Evolutionary conservation across 2,329 filamentous ascomycete species (phyloP).

Genomic region (Neophaeococcomyces mojaviensis): DNA sequence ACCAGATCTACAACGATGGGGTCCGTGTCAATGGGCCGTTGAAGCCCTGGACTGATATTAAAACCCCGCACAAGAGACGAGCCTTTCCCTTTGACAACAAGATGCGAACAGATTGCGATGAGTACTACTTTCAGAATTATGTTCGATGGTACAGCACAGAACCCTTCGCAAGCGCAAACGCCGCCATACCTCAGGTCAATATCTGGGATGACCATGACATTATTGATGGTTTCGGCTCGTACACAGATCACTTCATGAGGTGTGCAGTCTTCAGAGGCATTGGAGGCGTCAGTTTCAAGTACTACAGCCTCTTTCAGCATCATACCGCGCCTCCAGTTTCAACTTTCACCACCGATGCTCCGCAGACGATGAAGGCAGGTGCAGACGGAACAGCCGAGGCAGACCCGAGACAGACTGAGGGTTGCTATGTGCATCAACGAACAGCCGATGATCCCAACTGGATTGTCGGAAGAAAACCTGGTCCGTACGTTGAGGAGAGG

Average conservation of each 20-base stretch:
- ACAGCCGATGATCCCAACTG: conserved; percentile 61
- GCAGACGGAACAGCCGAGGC: conserved; percentile 44
- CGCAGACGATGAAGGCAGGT: conserved; percentile 43
- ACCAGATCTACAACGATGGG: conserved; percentile 72
- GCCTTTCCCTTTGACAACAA: conserved; percentile 58
- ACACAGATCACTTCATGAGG: conserved; percentile 60
- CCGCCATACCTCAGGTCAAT: conserved; percentile 57
- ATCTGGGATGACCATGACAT: conserved; percentile 62
- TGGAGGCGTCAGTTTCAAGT: conserved; percentile 51
- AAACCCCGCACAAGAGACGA: conserved; percentile 53
- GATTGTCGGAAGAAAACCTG: conserved; percentile 68
- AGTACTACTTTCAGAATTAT: conserved; percentile 57
- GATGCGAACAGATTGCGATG: conserved; percentile 52
- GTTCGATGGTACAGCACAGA: conserved; percentile 61
- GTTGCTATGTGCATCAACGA: conserved; percentile 62
- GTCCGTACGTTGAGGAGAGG: conserved; percentile 56
- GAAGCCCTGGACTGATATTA: conserved; percentile 55
- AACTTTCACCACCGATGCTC: conserved; percentile 73
- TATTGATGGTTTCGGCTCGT: conserved; percentile 60
- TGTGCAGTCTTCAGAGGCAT: conserved; percentile 59
- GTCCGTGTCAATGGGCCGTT: conserved; percentile 80
- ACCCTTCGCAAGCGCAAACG: conserved; percentile 53
- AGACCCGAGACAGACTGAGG: conserved; percentile 64
- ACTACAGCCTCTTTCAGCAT: conserved; percentile 62
- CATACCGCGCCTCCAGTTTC: conserved; percentile 77